Conservation (phyloP, 148 eudicot species). For the Vaccinium darrowii region DNA sequence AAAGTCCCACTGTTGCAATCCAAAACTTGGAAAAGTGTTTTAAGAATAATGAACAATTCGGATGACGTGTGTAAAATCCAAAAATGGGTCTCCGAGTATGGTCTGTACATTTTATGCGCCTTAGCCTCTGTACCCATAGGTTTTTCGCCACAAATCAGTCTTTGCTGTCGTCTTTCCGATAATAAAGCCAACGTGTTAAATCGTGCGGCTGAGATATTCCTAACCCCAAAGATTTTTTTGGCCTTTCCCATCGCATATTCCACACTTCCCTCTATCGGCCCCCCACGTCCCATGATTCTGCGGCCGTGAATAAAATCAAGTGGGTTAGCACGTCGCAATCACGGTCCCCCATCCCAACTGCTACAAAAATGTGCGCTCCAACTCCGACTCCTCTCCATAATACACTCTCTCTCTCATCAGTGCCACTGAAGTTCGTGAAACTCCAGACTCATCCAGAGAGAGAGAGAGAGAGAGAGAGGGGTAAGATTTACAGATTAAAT, state of each 20-base stretch:
- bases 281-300: slow-evolving; percentile 12
- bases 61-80: too few species aligned
- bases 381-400: not conserved
- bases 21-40: too few species aligned
- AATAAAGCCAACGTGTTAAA: too few species aligned
- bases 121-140: too few species aligned
- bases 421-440: not conserved
- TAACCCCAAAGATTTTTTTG: too few species aligned
- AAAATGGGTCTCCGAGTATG: too few species aligned
- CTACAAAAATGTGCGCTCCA: slow-evolving; percentile 1
- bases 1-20: too few species aligned
- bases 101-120: too few species aligned
- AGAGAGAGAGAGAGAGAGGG: not conserved
- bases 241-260: not conserved
- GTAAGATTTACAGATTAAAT: not conserved
- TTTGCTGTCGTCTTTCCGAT: too few species aligned
- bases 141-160: too few species aligned
- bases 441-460: not conserved
- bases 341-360: not conserved
- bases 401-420: not conserved
- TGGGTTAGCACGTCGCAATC: not conserved
- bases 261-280: not conserved
- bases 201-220: too few species aligned
- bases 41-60: too few species aligned
- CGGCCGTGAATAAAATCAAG: not conserved